These are phyloP conservation scores for Penicillium brevicompactum DNA, from an alignment of 2,329 filamentous ascomycete species.

Conservation along the genomic window DNA sequence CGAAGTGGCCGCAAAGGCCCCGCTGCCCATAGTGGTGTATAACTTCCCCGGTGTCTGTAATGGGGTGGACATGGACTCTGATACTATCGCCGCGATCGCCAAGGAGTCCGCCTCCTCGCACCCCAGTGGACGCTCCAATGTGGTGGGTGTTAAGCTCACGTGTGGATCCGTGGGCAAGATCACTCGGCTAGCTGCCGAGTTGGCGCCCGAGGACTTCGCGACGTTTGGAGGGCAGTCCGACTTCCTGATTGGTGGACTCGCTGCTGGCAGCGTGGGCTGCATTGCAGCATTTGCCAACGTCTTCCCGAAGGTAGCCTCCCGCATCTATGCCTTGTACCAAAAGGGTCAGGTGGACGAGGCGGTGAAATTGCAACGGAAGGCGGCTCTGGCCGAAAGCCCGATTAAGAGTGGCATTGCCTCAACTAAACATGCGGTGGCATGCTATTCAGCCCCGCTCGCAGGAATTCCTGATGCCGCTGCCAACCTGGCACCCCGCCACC, in stretches of 20 bases:
- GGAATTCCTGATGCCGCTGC: slow-evolving; percentile 61
- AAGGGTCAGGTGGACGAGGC: slow-evolving; percentile 61
- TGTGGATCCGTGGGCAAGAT: slow-evolving; percentile 66
- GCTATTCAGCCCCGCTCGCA: slow-evolving; percentile 60
- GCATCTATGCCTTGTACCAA: slow-evolving; percentile 63
- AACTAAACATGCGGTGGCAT: slow-evolving; percentile 66
- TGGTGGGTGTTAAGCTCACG: slow-evolving; percentile 68
- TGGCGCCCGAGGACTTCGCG: slow-evolving; percentile 61
- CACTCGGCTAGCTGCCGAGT: slow-evolving; percentile 55
- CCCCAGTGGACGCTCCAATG: slow-evolving; percentile 44
- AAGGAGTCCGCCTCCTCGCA: slow-evolving; percentile 38
- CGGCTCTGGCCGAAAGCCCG: slow-evolving; percentile 65
- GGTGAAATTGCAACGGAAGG: slow-evolving; percentile 60
- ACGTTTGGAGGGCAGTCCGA: slow-evolving; percentile 74
- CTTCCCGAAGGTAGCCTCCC: slow-evolving; percentile 58
- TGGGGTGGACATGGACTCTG: slow-evolving; percentile 68
- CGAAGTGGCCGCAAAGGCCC: slow-evolving; percentile 55
- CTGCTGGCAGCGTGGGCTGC: slow-evolving; percentile 56
- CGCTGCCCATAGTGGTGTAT: slow-evolving; percentile 65
- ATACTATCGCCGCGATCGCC: slow-evolving; percentile 59
- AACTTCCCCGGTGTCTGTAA: slow-evolving; percentile 72
- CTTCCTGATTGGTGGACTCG: slow-evolving; percentile 62
- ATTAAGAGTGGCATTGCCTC: slow-evolving; percentile 67
- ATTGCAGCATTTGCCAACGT: slow-evolving; percentile 61
- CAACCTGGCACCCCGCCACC: slow-evolving; percentile 60